Conservation (phyloP, 768 basidiomycete species). For the Gelatoporia subvermispora region DNA sequence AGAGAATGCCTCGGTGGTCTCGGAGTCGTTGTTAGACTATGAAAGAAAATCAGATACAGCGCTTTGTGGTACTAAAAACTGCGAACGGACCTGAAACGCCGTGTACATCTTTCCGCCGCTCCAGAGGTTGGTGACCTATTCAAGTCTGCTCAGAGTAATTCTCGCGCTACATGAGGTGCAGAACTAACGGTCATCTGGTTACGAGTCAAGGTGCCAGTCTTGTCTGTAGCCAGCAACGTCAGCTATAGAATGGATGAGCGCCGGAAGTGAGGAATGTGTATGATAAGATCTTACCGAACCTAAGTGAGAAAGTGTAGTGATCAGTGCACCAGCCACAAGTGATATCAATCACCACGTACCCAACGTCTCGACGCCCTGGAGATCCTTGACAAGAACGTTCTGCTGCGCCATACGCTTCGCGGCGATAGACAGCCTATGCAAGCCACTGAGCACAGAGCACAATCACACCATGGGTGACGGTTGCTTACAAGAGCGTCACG, state of each 20-base stretch:
- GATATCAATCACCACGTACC: conserved; percentile 29
- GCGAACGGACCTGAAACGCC: conserved; percentile 54
- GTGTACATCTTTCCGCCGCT: conserved; percentile 57
- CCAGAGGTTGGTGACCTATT: conserved; percentile 61
- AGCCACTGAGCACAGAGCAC: neutral
- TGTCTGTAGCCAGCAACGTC: conserved; percentile 65
- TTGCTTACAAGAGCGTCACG: conserved; percentile 54
- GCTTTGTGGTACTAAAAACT: neutral
- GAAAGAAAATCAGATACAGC: neutral
- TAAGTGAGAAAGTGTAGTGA: neutral
- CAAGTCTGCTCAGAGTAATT: neutral
- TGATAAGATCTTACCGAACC: conserved; percentile 17
- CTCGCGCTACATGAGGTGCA: neutral
- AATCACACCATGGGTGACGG: neutral
- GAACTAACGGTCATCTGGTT: conserved; percentile 68
- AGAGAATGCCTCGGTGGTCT: conserved; percentile 45
- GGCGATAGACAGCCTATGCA: conserved; percentile 49
- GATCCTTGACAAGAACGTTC: conserved; percentile 68
- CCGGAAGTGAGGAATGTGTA: neutral
- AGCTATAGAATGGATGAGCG: conserved; percentile 32
- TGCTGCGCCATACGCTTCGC: conserved; percentile 69
- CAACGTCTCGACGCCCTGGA: conserved; percentile 70
- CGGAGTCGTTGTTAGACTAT: conserved; percentile 63
- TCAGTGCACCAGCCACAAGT: neutral
- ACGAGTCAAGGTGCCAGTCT: conserved; percentile 65